Evolutionary conservation across 1,139 yeast species (phyloP), one percentile per base, ranked within the genome.

Genomic region (Groenewaldozyma auringiensis): DNA sequence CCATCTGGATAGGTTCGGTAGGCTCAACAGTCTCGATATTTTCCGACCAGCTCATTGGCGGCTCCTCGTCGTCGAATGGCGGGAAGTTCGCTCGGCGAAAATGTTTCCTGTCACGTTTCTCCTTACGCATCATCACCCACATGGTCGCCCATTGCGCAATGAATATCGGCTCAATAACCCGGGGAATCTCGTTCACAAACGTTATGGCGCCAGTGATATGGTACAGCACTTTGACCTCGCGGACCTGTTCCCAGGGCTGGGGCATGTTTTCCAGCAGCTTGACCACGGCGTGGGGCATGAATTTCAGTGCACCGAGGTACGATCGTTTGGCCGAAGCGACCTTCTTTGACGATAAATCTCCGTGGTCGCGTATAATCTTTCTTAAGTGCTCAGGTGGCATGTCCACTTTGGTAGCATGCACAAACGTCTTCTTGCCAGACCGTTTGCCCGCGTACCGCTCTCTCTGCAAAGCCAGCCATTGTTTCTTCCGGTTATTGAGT

Each of bases 31-130:
- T 83, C 50, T 85, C 84, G 18, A 88, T 69, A 56, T 85, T 83
- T 50, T 87, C 94, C 21, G 79, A 60, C 82, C 88, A 92, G 50
- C 83, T 79, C 37, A 89, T 63, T 0, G 95, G 94, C 0, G 96
- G 96, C 61, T 89, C 97, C 61, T 94, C 98, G 60, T 94, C 99
- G 64, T 94, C 98, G 67, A 92, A 88, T 0, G 95, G 92, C 1
- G 99, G 99, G 55, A 92, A 84, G 46, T 88, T 74, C 84, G 92
- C 81, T 56, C 99, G 74, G 57, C 87, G 83, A 65, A 94, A 92
- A 61, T 86, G 95, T 37, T 80, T 72, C 53, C 98, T 73, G 60
- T 89, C 97, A 48, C 94, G 75, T 61, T 94, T 92, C 61, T 92
- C 98, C 46, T 92, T 72, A 58, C 97, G 75, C 99, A 94, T 92